Percentiles rank a stretch among this genome's conserved stretches.
Conservation (phyloP, 2,329 filamentous ascomycete genomes). For the Ophiostoma triangulosporum region DNA sequence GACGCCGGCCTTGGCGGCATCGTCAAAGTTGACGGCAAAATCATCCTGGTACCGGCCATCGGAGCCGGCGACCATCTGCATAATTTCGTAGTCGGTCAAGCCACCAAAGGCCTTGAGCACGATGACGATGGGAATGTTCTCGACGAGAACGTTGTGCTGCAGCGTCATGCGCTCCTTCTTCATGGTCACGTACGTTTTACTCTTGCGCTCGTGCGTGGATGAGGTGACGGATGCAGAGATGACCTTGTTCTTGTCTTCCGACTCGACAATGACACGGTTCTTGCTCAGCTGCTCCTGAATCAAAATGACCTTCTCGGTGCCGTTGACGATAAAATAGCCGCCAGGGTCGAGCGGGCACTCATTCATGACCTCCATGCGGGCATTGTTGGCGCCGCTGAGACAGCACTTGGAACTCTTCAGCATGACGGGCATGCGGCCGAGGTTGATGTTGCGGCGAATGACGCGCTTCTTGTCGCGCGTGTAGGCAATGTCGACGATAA, state of each 20-base stretch:
- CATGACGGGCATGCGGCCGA: constrained; percentile 94
- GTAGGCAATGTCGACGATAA: constrained; percentile 85
- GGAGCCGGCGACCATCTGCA: constrained; percentile 77
- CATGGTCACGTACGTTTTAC: constrained; percentile 87
- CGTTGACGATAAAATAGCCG: constrained; percentile 94
- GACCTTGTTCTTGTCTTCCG: constrained; percentile 79
- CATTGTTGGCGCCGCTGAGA: constrained; percentile 68
- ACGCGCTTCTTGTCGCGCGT: constrained; percentile 67
- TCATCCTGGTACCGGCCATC: constrained; percentile 87
- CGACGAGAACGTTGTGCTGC: constrained; percentile 83
- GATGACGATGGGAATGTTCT: constrained; percentile 91
- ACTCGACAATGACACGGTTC: constrained; percentile 95
- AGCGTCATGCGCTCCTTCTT: constrained; percentile 88
- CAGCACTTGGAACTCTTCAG: constrained; percentile 89
- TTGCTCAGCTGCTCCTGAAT: constrained; percentile 99
- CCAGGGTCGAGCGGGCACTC: constrained; percentile 94
- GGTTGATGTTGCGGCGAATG: constrained; percentile 60
- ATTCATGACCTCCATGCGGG: constrained; percentile 81
- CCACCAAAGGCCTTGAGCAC: constrained; percentile 87
- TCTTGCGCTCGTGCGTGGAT: constrained; percentile 95
- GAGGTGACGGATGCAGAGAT: constrained; percentile 94
- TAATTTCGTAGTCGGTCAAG: constrained; percentile 86
- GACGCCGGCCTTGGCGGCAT: constrained; percentile 69
- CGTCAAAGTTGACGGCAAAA: constrained; percentile 91
- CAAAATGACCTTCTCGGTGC: constrained; percentile 95